Base-by-base conservation (phyloP, 1,284 basidiomycete species). In the Puccinia sorghi region DNA sequence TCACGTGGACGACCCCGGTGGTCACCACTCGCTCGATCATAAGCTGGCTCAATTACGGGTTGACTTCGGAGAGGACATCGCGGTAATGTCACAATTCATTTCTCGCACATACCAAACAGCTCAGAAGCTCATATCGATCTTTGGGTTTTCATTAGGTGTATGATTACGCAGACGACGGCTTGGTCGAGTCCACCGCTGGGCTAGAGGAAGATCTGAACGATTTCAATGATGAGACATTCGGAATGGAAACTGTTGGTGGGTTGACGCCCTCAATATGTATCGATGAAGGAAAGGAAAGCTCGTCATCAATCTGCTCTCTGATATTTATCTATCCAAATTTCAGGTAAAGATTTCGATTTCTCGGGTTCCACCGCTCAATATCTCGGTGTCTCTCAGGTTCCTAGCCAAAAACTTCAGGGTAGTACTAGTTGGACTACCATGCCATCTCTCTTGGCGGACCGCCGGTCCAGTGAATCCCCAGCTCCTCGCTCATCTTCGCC, bases 171-270 rank as follows among this genome's bases (percentile, higher is more conserved):
- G n/a, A 39, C 39, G 48, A 61, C 22, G 50, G 70, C 3, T 77
- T 84, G n/a, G 82, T 86, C 25, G 85, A 66, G 61, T 72, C 92
- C 20, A 88, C 86, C 80, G 93, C 95, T 84, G 87, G 95, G 3
- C 86, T 90, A 50, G 85, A 90, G 32, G 89, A 93, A 6, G 91
- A 95, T 84, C 85, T 86, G 52, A 84, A 83, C 52, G 77, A 79
- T 67, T 79, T 79, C 50, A 79, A 79, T 72, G 77, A 79, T 41
- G 70, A 79, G 59, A 79, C 77, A 15, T 79, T 79, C 48, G 77
- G 77, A 56, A 66, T 79, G 70, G 77, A 79, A n/a, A 56, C 56
- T 43, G 70, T 79, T 48, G 77, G 77, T 79, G 32, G 57, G 77
- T 56, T 13, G 9, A 48, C 22, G 27, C 20, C 12, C 20, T 4